Percentiles rank a stretch among this genome's conserved stretches.
These are phyloP conservation scores for Fusarium circinatum DNA, from an alignment of 2,329 filamentous ascomycete genomes.

Conservation along the genomic window DNA sequence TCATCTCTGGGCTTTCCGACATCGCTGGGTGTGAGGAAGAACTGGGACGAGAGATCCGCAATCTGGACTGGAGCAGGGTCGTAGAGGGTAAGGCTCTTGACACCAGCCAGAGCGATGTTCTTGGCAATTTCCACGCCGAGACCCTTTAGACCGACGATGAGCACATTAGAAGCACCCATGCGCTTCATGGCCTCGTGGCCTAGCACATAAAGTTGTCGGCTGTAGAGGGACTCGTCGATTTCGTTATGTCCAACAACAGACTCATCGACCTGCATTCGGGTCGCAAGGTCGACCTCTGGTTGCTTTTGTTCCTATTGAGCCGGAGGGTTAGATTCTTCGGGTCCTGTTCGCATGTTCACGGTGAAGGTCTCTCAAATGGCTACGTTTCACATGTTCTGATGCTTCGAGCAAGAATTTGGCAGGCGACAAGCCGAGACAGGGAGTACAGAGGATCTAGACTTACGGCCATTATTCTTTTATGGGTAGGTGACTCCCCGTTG, in stretches of 20 bases:
- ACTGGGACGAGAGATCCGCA: slow-evolving; percentile 93
- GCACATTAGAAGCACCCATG: slow-evolving; percentile 95
- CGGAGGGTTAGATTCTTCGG: slow-evolving; percentile 10
- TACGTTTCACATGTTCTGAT: slow-evolving; percentile 12
- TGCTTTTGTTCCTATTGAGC: slow-evolving; percentile 60
- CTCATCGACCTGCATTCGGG: slow-evolving; percentile 73
- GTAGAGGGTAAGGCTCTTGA: slow-evolving; percentile 95
- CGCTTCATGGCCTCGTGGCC: slow-evolving; percentile 94
- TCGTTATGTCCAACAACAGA: slow-evolving; percentile 65
- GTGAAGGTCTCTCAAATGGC: not conserved
- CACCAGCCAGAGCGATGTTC: slow-evolving; percentile 96
- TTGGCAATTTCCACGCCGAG: slow-evolving; percentile 98
- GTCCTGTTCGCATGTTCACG: not conserved
- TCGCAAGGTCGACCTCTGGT: slow-evolving; percentile 70
- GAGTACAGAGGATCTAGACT: slow-evolving; percentile 46
- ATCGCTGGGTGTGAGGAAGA: slow-evolving; percentile 90
- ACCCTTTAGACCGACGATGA: slow-evolving; percentile 90
- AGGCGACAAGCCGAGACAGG: not conserved
- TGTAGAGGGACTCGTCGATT: slow-evolving; percentile 80
- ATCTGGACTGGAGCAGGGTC: slow-evolving; percentile 87
- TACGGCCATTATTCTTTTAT: slow-evolving; percentile 71
- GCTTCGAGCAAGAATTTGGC: not conserved
- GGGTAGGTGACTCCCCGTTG: slow-evolving; percentile 65
- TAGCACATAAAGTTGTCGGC: slow-evolving; percentile 76
- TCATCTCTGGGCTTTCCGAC: slow-evolving; percentile 91